Conservation (phyloP, 2,329 filamentous ascomycete genomes). For the Scedosporium boydii region DNA sequence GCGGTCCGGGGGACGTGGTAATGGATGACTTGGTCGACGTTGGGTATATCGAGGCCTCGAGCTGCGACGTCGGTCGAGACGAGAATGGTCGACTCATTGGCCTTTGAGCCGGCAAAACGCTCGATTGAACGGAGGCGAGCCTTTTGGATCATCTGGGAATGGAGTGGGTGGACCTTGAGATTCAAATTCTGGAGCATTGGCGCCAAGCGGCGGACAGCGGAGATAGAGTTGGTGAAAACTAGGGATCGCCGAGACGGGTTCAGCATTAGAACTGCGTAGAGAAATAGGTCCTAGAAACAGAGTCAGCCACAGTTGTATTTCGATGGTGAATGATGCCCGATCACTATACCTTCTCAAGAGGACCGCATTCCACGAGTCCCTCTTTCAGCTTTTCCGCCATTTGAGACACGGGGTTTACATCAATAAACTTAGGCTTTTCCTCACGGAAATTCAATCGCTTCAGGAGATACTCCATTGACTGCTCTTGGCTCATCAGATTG, state of each 20-base stretch:
- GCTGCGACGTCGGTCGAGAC: slow-evolving; percentile 92
- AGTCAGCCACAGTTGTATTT: slow-evolving; percentile 1
- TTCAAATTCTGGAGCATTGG: slow-evolving; percentile 77
- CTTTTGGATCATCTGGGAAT: slow-evolving; percentile 94
- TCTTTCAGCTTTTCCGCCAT: slow-evolving; percentile 84
- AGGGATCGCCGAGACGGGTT: slow-evolving; percentile 74
- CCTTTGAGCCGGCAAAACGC: slow-evolving; percentile 62
- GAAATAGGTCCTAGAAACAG: slow-evolving; percentile 63
- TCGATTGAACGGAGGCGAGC: slow-evolving; percentile 88
- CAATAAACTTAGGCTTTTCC: slow-evolving; percentile 78
- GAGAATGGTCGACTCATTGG: slow-evolving; percentile 53
- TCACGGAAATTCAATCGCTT: slow-evolving; percentile 83
- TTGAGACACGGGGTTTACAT: slow-evolving; percentile 79
- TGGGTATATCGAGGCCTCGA: slow-evolving; percentile 84
- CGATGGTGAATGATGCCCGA: slow-evolving; percentile 5
- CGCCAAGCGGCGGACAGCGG: slow-evolving; percentile 75
- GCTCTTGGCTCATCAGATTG: slow-evolving; percentile 47
- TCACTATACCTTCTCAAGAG: slow-evolving; percentile 71
- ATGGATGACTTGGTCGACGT: slow-evolving; percentile 82
- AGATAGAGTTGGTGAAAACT: slow-evolving; percentile 94
- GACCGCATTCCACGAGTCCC: slow-evolving; percentile 82
- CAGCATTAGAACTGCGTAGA: slow-evolving; percentile 79
- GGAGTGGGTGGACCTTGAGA: slow-evolving; percentile 66
- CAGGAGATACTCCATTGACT: slow-evolving; percentile 88
- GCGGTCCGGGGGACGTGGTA: slow-evolving; percentile 90